phyloP scores from a whole-genome alignment of 2,329 filamentous ascomycete genomes.

The Chaetomium sp. region DNA sequence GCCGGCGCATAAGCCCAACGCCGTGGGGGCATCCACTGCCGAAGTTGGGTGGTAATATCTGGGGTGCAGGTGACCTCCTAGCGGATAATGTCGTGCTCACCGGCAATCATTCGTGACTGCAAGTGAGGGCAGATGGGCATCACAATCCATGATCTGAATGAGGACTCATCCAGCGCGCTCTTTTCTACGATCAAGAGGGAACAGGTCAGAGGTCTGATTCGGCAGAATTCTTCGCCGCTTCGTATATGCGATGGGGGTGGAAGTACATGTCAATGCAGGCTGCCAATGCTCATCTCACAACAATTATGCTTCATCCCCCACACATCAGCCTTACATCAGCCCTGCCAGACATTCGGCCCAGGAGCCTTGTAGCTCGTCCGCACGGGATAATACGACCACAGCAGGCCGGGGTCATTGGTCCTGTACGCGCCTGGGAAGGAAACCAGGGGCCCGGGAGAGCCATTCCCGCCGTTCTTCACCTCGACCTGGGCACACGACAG shows the following conservation, averaged over 20 bases:
- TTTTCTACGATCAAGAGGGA: neutral
- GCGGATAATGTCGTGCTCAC: constrained; percentile 2
- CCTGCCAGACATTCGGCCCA: constrained; percentile 27
- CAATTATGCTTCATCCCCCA: neutral
- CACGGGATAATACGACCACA: constrained; percentile 30
- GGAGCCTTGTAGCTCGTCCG: constrained; percentile 30
- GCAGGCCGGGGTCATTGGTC: constrained; percentile 19
- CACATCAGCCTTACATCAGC: constrained; percentile 13
- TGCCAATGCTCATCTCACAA: neutral
- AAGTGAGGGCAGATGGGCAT: neutral
- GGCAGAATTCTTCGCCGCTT: neutral
- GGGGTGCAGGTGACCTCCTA: neutral
- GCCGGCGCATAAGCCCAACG: neutral
- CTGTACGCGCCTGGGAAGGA: constrained; percentile 27
- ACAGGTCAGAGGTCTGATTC: neutral
- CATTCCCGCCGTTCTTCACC: constrained; percentile 32
- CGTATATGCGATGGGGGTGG: too few relatives aligned
- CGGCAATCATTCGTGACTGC: neutral
- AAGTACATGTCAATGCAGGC: neutral
- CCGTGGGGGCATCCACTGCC: neutral
- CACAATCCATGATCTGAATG: neutral
- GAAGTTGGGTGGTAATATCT: neutral
- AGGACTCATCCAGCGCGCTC: neutral
- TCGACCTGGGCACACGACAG: constrained; percentile 33
- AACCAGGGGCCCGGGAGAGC: constrained; percentile 22